Percentiles rank a stretch among this genome's conserved stretches.
phyloP scores from a whole-genome alignment of 495 filamentous ascomycete genomes.

The Penicillium cinerascens region DNA sequence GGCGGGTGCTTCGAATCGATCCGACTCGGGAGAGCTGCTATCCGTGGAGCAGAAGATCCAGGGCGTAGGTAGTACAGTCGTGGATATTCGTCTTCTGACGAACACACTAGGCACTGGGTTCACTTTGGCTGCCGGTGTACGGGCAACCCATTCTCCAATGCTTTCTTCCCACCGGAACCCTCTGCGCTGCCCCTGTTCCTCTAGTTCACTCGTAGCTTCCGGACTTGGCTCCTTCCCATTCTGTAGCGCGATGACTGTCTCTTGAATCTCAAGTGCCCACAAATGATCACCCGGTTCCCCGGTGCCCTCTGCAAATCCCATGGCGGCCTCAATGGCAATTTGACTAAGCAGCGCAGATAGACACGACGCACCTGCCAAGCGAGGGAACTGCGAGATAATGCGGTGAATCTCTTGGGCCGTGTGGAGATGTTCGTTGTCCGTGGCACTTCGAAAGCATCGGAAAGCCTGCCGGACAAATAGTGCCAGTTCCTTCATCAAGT shows the following conservation, averaged over 20 bases:
- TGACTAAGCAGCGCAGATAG: slow-evolving; percentile 32
- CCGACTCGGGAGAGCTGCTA: slow-evolving; percentile 21
- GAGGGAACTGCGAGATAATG: slow-evolving; percentile 29
- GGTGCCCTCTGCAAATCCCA: slow-evolving; percentile 45
- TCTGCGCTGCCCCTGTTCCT: slow-evolving; percentile 5
- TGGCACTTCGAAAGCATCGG: slow-evolving; percentile 29
- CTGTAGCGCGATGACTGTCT: slow-evolving; percentile 27
- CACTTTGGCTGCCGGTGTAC: slow-evolving; percentile 36
- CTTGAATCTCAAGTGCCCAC: slow-evolving; percentile 48
- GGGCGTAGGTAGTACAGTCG: slow-evolving; percentile 1
- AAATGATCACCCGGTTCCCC: slow-evolving; percentile 46
- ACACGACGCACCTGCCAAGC: slow-evolving; percentile 18
- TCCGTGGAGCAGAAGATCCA: slow-evolving; percentile 24
- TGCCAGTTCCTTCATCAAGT: slow-evolving; percentile 37
- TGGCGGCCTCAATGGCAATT: slow-evolving; percentile 47
- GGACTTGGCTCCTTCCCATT: slow-evolving; percentile 1
- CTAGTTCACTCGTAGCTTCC: slow-evolving; percentile 16
- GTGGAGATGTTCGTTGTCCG: slow-evolving; percentile 20
- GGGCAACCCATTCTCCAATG: slow-evolving; percentile 53
- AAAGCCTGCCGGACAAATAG: slow-evolving; percentile 36
- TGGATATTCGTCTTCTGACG: slow-evolving; percentile 8
- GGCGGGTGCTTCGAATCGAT: slow-evolving; percentile 11
- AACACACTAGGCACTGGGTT: slow-evolving; percentile 6
- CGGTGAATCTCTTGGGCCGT: slow-evolving; percentile 26
- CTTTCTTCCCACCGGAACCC: slow-evolving; percentile 54